Percentiles rank a stretch among this genome's conserved stretches.
These are phyloP conservation scores for Glycyrrhiza uralensis DNA, from an alignment of 306 rosid species.

Conservation along the genomic window DNA sequence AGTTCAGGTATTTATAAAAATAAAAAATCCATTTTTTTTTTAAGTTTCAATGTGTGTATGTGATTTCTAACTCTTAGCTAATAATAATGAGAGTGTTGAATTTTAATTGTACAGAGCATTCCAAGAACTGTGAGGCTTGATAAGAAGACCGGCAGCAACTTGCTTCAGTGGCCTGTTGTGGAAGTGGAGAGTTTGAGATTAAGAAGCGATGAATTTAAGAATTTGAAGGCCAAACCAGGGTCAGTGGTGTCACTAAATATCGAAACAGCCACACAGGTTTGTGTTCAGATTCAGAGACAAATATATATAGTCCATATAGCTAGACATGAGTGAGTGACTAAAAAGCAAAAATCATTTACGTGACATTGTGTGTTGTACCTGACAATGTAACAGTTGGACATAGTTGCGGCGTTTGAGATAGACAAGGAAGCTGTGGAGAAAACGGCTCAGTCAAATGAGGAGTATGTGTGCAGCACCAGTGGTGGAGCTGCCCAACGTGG, in stretches of 20 bases:
- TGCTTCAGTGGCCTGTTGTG: slow-evolving; percentile 91
- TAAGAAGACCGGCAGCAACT: slow-evolving; percentile 63
- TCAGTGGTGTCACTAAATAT: slow-evolving; percentile 59
- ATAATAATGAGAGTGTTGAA: neutral
- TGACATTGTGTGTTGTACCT: neutral
- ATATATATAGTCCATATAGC: neutral
- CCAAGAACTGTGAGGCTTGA: slow-evolving; percentile 80
- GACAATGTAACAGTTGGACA: slow-evolving; percentile 61
- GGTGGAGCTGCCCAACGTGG: slow-evolving; percentile 66
- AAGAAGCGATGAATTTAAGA: slow-evolving; percentile 42
- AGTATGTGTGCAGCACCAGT: slow-evolving; percentile 53
- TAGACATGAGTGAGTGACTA: neutral
- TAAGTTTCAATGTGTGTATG: neutral
- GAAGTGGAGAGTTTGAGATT: slow-evolving; percentile 78
- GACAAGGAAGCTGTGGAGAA: slow-evolving; percentile 57
- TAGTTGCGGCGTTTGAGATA: slow-evolving; percentile 76
- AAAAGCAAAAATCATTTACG: neutral
- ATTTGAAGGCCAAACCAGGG: slow-evolving; percentile 59
- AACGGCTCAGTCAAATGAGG: slow-evolving; percentile 24
- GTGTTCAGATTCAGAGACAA: too few relatives aligned
- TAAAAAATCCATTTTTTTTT: neutral
- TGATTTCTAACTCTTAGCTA: neutral
- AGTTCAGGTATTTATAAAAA: slow-evolving; percentile 58
- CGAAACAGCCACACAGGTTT: slow-evolving; percentile 78
- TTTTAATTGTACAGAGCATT: slow-evolving; percentile 46